Evolutionary conservation across 2,329 filamentous ascomycete genomes (phyloP), one percentile per base, ranked within the genome.

Genomic region (Calonectria honghensis): DNA sequence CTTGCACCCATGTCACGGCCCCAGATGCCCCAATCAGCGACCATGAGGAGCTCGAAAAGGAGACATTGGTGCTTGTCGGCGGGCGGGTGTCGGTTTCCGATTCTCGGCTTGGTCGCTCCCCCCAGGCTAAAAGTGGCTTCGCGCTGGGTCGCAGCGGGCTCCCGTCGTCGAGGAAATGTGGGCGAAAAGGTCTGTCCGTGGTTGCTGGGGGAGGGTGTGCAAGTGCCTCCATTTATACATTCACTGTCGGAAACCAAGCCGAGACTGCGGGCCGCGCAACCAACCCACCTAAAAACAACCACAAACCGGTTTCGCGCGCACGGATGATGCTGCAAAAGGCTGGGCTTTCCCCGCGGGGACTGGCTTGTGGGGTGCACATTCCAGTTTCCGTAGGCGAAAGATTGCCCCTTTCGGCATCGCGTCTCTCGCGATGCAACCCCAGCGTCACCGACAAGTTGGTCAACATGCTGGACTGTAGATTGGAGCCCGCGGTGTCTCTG

Each of bases 161-260:
- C 27, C 20, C 20, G 52, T 27, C n/a, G 11, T 24, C 9, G 3
- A n/a, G 11, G 10, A 39, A 9, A 24, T n/a, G 54, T 35, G 20
- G n/a, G n/a, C 54, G n/a, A 39, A 27, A 27, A 39, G 32, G 54
- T 13, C 20, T 35, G 6, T 16, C 20, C 5, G 14, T 39, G 10
- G 10, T 3, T 24, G n/a, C 45, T n/a, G 54, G 32, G 54, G 32
- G 54, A 61, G 54, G 54, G 54, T 27, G 54, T 37, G 32, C 32
- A 39, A 16, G 54, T 24, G 32, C 32, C 54, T 61, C 32, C 20
- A 61, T 61, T 61, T 61, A 39, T 39, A 61, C 54, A 27, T 39
- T 37, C 54, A 61, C 54, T 61, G 54, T 61, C 32, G 32, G 54
- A 9, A 61, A 61, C 52, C 20, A 59, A n/a, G 18, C 52, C 52